phyloP scores from a whole-genome alignment of 768 basidiomycete species.

The Kwoniella europaea region DNA sequence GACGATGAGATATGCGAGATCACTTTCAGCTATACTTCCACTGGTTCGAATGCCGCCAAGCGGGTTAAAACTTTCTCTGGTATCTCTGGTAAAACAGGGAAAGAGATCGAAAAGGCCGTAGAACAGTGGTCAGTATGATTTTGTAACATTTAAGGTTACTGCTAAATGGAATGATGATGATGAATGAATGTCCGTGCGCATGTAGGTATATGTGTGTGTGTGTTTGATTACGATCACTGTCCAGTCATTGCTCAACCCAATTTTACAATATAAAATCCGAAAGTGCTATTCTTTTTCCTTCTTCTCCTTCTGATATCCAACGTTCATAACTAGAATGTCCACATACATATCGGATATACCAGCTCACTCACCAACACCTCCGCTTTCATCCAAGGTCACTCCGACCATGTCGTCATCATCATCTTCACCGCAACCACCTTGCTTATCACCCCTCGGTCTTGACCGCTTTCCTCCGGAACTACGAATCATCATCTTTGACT shows the following conservation, averaged over 20 bases:
- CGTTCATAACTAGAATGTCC: too few relatives aligned
- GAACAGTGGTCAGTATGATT: background rate
- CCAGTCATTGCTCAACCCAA: too few relatives aligned
- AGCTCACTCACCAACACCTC: background rate
- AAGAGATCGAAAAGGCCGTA: background rate
- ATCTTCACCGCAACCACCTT: background rate
- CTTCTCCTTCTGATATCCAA: too few relatives aligned
- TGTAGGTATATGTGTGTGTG: too few relatives aligned
- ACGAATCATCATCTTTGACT: background rate
- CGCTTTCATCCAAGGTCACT: background rate
- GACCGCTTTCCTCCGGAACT: constrained; percentile 1
- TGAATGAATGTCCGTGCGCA: too few relatives aligned
- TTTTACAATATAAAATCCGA: too few relatives aligned
- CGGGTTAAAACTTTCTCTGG: background rate
- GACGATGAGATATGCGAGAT: background rate
- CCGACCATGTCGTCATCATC: background rate
- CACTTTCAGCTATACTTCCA: background rate
- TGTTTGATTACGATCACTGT: too few relatives aligned
- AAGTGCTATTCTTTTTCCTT: too few relatives aligned
- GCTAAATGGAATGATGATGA: background rate
- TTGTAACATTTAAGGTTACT: background rate
- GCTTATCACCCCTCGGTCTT: background rate
- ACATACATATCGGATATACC: background rate
- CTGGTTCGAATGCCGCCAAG: too few relatives aligned
- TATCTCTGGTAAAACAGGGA: background rate